Base-by-base conservation (phyloP, 331 rosid species). In the Pyrus hybrid region DNA sequence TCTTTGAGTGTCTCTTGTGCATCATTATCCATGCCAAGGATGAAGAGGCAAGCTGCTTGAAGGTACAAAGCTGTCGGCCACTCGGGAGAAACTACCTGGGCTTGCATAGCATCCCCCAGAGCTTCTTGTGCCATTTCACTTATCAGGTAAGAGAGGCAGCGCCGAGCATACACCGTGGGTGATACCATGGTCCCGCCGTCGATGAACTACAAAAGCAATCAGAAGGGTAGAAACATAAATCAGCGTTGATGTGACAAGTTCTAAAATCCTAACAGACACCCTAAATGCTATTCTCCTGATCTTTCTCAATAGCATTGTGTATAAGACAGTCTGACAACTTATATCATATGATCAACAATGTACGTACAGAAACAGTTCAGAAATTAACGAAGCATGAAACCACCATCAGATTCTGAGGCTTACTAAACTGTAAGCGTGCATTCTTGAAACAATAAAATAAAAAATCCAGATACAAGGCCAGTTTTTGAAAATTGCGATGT, bases 151-250 rank as follows among this genome's bases (percentile, higher is more conserved):
- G 97, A 92, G 20, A 95, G 86, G 82, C 99, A 95, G 0, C 99
- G 86, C 82, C 97, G 86, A 5, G 92, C 93, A 71, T 87, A 89
- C 85, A 92, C 99, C 0, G 99, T 92, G 4, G 99, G 99, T 12
- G 99, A 95, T 26, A 92, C 89, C 99, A 95, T 92, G 4, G 97
- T 95, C 72, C 99, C 99, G 28, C 97, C 91, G 49, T 92, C 97
- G 18, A 95, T 90, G 87, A 95, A 95, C 99, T 95, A 69, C 77
- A 80, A 57, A 71, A 11, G 4, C 53, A 12, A 69, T 14, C 26
- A 32, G 54, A 77, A 25, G 20, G 25, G 56, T 33, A n/a, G 22
- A 22, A 61, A 63, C 54, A 13, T 47, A 58, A 35, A 29, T 72
- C 74, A 67, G 57, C 23, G 13, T 37, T 37, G 45, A 37, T 9